Base-by-base conservation (phyloP, 441 rosid genomes). In the Adansonia madagascariensis region DNA sequence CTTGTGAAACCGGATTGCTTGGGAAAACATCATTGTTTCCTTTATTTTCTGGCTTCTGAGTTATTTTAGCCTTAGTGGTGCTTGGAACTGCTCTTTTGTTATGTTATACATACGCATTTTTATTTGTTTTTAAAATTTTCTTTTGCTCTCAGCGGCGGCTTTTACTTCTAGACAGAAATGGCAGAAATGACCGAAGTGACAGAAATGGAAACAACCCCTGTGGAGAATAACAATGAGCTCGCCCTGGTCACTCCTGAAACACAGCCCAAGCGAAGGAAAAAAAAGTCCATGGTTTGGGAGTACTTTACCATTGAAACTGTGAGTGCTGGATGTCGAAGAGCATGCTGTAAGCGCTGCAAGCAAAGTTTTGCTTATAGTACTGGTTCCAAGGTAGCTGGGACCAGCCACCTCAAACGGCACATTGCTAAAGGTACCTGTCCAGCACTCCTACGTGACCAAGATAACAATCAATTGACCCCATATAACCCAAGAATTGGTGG, bases 271-370 rank as follows among this genome's bases (percentile, higher is more conserved):
- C 82, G 91, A 60, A 90, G 97, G 77, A 89, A 87, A 79, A 92
- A 89, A 92, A 92, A 90, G 89, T 92, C 97, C 39, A 80, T 86
- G 31, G 94, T 90, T 44, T 90, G 94, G 94, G 97, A 91, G 68
- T 88, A 90, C 81, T 91, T 91, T 83, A 89, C 94, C 6, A 84
- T 91, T 18, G 89, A 87, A 76, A 56, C 70, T 1, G 88, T 87
- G 6, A 82, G 92, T 49, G 78, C 94, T 0, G 88, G 86, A 39
- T 84, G 91, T 84, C 87, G 89, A 82, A 88, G 91, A 72, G 97
- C 93, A 6, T 86, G 85, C 82, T 91, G 97, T 87, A 91, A 89
- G 71, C 90, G 82, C 53, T 91, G 96, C 88, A 92, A 90, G 53
- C 90, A 89, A 80, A 89, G 89, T 68, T 92, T 92, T 76, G 93